Base-by-base conservation (phyloP, 306 rosid species). In the Lathyrus aphaca region DNA sequence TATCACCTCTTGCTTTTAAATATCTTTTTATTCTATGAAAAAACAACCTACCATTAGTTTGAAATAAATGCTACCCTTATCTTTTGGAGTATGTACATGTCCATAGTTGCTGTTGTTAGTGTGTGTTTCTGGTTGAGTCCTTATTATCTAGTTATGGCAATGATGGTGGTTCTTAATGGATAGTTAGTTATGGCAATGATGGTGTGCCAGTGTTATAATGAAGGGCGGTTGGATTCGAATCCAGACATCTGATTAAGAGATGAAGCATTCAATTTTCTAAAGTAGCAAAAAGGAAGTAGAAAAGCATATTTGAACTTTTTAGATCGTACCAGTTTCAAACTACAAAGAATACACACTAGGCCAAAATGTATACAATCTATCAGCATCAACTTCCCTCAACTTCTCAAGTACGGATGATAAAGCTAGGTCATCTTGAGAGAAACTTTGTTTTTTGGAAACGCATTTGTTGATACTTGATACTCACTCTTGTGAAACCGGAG, bases 401-500 rank as follows among this genome's bases (percentile, higher is more conserved):
- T 72, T 38, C 58, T 16, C 29, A 25, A 30, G 66, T 64, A 66
- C 32, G 30, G 35, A 32, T 17, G 15, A 35, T 35, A 60, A 42
- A 62, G 61, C 50, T 59, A 25, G 51, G 50, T 39, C 76, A 62
- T 54, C 11, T 12, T 27, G 60, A 76, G 42, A 69, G 59, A 46
- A 40, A 56, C 70, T 53, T 32, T 43, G 19, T 66, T 74, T 48
- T 72, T 18, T 18, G 29, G 3, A 27, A 45, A 65, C 62, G 64
- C 38, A 63, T 60, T 64, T 38, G 25, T 15, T 37, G 23, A 49
- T 27, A 29, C 77, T 15, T 37, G 23, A 49, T 27, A 29, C 77
- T 78, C 60, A 53, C 71, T 72, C 32, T 64, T 70, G 15, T 64
- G 66, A 61, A 35, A 66, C 48, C n/a, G 87, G 86, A 7, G 92